Base-by-base conservation (phyloP, 1,139 yeast species). In the Debaryomyces sp. region DNA sequence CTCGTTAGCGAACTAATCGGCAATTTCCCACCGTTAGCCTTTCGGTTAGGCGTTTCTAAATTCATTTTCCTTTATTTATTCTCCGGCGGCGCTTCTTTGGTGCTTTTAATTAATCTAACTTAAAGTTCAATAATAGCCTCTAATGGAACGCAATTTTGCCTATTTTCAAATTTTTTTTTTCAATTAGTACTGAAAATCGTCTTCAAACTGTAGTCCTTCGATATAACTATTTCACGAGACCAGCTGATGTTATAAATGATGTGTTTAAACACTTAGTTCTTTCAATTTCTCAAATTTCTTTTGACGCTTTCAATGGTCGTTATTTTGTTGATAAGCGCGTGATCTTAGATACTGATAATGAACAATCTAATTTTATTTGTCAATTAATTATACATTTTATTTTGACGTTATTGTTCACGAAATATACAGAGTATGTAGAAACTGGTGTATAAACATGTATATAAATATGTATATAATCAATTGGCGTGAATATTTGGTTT, bases 1-100 rank as follows among this genome's bases (percentile, higher is more conserved):
- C 77, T 60, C 13, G 81, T 76, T 54, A 76, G 66, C n/a, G 80
- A 73, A 45, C 73, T 66, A 41, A 71, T 57, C 32, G 68, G 62
- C 35, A 56, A 54, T 41, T 59, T 61, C 21, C 21, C 21, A 55
- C 48, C 47, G 29, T 39, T 46, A 34, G 38, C 50, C 23, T 37
- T 41, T 24, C 37, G 33, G 39, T 45, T 44, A 13, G 46, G 47
- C 33, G 41, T 44, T 33, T 49, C 52, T 41, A 47, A 49, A 43
- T 49, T 49, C 54, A 51, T 51, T 15, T 6, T 21, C 18, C 13
- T 29, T 9, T 17, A 32, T 15, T 3, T 10, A 6, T 42, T 33
- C 5, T 26, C 17, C 7, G n/a, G 12, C 10, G 23, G 12, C 12
- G 10, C 32, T 22, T 41, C 13, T 7, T 27, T 10, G 21, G 27